Evolutionary conservation across 2,329 filamentous ascomycete species (phyloP), one percentile per base, ranked within the genome.

Genomic region (Ophiostoma himal-ulmi): DNA sequence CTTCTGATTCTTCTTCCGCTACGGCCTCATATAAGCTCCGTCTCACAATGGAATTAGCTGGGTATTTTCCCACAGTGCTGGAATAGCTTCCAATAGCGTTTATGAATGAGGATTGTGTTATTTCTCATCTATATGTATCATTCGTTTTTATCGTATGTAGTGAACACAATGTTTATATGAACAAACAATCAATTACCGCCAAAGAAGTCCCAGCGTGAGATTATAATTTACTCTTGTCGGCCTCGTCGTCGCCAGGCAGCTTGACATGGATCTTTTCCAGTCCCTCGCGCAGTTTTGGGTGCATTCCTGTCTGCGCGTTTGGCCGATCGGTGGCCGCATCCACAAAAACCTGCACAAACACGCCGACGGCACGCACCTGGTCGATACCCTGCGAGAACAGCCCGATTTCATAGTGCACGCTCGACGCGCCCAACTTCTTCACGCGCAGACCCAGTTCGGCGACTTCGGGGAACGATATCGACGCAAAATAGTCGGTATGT

Each of bases 331-430:
- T 90, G 52, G 84, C 84, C 68, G 91, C 85, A 71, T 94, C 88
- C n/a, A 96, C 91, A 81, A 94, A 96, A 13, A 97, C 92, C 78
- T 97, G 94, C 17, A 93, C 85, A 77, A 95, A 93, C 75, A 91
- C 90, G 1, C 93, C 93, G 0, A 97, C 93, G 13, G 93, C 92
- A 77, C 91, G 92, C 11, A 95, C 92, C 26, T 85, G 82, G 1
- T 92, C 88, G 2, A 89, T 81, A 0, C 90, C 92, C 72, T 86
- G 84, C 77, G 92, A 89, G 76, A 97, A 98, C 1, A 98, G 84
- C 0, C 89, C 95, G 71, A 96, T 87, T 77, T 98, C 94, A 77
- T 97, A 98, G 14, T 88, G 91, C 10, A 96, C 93, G 76, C 93
- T 97, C 36, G 91, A 93, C 75, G 88, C 91, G 4, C 94, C 93